Evolutionary conservation across 257 asterid species (phyloP).

Genomic region (Apocynum venetum): DNA sequence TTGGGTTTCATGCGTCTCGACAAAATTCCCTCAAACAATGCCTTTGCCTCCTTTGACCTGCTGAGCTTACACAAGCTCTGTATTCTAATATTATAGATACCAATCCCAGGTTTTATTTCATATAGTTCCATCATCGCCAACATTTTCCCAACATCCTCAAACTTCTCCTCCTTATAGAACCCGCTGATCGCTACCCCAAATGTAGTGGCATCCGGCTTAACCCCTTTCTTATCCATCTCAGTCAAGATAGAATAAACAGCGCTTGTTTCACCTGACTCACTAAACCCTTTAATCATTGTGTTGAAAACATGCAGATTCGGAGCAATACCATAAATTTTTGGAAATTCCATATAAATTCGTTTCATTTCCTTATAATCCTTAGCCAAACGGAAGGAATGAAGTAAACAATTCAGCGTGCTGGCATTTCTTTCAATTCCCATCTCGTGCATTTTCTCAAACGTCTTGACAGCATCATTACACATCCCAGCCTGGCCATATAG

Average conservation of each 20-base stretch:
- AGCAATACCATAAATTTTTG: slow-evolving; percentile 43
- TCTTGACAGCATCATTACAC: slow-evolving; percentile 41
- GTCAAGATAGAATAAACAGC: slow-evolving; percentile 56
- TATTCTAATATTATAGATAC: slow-evolving; percentile 61
- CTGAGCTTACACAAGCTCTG: slow-evolving; percentile 68
- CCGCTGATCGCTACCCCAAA: slow-evolving; percentile 57
- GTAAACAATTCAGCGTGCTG: slow-evolving; percentile 57
- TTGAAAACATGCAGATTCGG: slow-evolving; percentile 74
- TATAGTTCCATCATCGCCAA: slow-evolving; percentile 57
- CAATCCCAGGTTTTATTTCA: slow-evolving; percentile 37
- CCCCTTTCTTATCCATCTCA: slow-evolving; percentile 65
- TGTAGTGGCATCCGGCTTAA: slow-evolving; percentile 50
- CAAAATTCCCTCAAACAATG: slow-evolving; percentile 57
- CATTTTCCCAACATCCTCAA: slow-evolving; percentile 60
- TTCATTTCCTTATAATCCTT: slow-evolving; percentile 54
- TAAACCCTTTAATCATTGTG: slow-evolving; percentile 61
- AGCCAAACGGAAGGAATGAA: slow-evolving; percentile 59
- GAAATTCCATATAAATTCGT: slow-evolving; percentile 60
- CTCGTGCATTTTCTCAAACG: slow-evolving; percentile 63
- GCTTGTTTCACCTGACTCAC: slow-evolving; percentile 54
- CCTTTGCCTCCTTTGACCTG: slow-evolving; percentile 69
- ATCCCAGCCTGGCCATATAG: slow-evolving; percentile 76
- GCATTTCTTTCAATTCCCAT: slow-evolving; percentile 44
- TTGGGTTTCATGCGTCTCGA: slow-evolving; percentile 55
- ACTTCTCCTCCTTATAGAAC: slow-evolving; percentile 60